Base-by-base conservation (phyloP, 768 basidiomycete species). In the Lanmaoa pseudosensibilis region DNA sequence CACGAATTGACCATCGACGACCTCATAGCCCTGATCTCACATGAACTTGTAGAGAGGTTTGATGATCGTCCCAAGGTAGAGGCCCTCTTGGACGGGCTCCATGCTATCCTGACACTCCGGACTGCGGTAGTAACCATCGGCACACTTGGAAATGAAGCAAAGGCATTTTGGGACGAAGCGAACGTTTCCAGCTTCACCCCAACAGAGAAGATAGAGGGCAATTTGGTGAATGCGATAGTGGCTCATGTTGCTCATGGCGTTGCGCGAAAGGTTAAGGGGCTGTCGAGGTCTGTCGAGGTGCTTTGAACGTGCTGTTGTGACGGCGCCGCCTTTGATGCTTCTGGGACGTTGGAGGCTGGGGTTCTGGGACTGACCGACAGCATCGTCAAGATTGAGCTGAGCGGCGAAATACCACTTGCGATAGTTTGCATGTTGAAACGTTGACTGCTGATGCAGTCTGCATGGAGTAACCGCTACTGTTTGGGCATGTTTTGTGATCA, bases 331-430 rank as follows among this genome's bases (percentile, higher is more conserved):
- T 60, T 91, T 90, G 63, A 94, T 88, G 46, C 87, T 90, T 68
- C 88, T 89, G 46, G 95, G 83, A 19, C 94, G 89, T 56, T 92
- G 87, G 25, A 97, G 81, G 59, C 94, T 94, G 13, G 93, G 92
- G 73, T 98, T 97, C 69, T 96, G 90, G 10, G 88, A 85, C 63
- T 94, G 89, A 46, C 97, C 97, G 56, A 98, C 94, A 30, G 96
- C 96, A 67, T 99, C 97, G 76, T 99, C 97, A 54, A 99, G 88
- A 72, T 98, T 96, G 72, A 99, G 90, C 71, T 99, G 97, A 13
- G 96, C 94, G 37, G 97, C 97, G 72, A 98, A 99, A 72, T 99
- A 99, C 97, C 97, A 98, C 75, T 98, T 98, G 72, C 97, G 90
- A 74, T 98, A 98, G 78, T 98, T 98, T 64, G 97, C 97, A 69